Evolutionary conservation across 306 rosid genomes (phyloP).

Genomic region (Coriaria nepalensis): DNA sequence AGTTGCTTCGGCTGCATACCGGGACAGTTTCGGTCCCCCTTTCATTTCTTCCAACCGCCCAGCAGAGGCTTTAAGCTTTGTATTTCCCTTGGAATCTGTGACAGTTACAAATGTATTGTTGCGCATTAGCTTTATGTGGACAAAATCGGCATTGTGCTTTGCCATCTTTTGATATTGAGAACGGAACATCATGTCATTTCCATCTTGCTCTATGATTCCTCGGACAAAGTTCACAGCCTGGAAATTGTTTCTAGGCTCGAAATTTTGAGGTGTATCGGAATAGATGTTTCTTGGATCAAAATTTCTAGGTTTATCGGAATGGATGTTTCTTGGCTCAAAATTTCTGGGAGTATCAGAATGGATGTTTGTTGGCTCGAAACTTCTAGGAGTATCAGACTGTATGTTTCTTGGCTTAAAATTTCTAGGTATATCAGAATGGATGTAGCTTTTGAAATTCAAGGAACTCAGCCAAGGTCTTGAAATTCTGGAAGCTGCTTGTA

Average conservation of each 20-base stretch:
- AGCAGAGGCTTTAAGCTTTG: conserved; percentile 47
- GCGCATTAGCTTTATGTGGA: conserved; percentile 60
- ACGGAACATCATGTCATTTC: conserved; percentile 11
- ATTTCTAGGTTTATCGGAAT: conserved; percentile 19
- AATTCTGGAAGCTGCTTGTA: conserved; percentile 2
- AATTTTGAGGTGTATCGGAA: conserved; percentile 18
- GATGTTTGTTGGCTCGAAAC: conserved; percentile 17
- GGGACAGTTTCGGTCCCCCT: conserved; percentile 50
- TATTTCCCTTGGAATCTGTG: conserved; percentile 58
- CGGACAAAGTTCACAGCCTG: conserved; percentile 53
- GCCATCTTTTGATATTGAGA: conserved; percentile 13
- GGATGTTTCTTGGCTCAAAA: conserved; percentile 9
- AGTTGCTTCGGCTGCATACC: conserved; percentile 63
- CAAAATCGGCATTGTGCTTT: conserved; percentile 57
- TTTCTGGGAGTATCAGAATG: conserved; percentile 19
- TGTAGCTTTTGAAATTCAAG: conserved; percentile 14
- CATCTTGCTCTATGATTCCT: conserved; percentile 34
- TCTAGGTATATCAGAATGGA: conserved; percentile 14
- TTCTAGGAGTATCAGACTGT: conserved; percentile 15
- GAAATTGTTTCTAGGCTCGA: conserved; percentile 14
- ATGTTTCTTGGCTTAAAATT: conserved; percentile 21
- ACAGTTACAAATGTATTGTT: conserved; percentile 66
- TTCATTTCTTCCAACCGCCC: conserved; percentile 56
- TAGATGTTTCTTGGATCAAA: conserved; percentile 7
- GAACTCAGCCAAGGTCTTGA: conserved; percentile 3